These are phyloP conservation scores for Aspergillus uvarum DNA, from an alignment of 2,329 filamentous ascomycete species.

Conservation along the genomic window DNA sequence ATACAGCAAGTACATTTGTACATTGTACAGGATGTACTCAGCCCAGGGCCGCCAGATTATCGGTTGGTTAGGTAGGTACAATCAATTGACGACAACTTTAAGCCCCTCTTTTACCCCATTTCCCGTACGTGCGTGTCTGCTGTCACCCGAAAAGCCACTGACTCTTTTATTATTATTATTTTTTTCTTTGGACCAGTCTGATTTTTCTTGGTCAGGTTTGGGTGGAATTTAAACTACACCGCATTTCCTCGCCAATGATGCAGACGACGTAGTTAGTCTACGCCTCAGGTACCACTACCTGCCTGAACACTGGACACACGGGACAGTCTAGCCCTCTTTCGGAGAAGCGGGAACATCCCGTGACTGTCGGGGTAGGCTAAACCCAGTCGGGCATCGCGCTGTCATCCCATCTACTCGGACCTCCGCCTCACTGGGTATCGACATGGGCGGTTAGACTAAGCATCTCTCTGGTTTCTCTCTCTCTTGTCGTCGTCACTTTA, in stretches of 20 bases:
- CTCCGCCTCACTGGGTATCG: conserved; percentile 27
- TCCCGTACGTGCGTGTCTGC: conserved; percentile 2
- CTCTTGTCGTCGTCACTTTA: conserved; percentile 19
- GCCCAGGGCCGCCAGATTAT: no score
- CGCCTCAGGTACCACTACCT: background rate
- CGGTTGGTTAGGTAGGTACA: background rate
- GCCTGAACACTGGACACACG: background rate
- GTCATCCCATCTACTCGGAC: conserved; percentile 22
- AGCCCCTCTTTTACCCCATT: conserved; percentile 1
- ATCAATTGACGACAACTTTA: background rate
- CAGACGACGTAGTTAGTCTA: background rate
- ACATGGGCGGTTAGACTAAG: conserved; percentile 5
- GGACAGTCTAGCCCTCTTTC: background rate
- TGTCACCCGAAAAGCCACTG: conserved; percentile 5
- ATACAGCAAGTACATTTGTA: no score
- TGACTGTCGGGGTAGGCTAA: conserved; percentile 32
- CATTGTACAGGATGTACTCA: no score
- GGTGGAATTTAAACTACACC: background rate
- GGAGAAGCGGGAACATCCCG: conserved; percentile 24
- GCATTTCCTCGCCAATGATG: background rate
- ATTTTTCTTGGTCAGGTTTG: conserved; percentile 6
- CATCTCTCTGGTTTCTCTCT: conserved; percentile 9
- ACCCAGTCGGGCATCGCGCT: conserved; percentile 22
- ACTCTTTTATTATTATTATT: no score
- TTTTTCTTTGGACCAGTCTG: background rate